Conservation (phyloP, 2,329 filamentous ascomycete species). For the Purpureocillium takamizusanense region DNA sequence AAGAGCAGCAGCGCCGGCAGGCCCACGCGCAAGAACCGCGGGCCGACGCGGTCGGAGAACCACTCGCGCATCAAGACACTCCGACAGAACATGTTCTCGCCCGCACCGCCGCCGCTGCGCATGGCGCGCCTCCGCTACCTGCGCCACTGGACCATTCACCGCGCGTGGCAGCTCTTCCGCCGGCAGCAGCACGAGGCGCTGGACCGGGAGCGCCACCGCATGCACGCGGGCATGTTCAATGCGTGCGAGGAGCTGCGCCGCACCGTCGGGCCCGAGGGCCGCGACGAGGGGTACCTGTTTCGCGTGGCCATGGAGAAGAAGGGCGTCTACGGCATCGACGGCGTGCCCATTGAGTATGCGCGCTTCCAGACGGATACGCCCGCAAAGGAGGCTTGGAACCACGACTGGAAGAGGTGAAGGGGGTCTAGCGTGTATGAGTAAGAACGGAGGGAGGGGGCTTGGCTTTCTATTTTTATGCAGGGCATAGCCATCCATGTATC, state of each 20-base stretch:
- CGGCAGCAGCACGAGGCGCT: conserved; percentile 56
- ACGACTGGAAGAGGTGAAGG: conserved; percentile 67
- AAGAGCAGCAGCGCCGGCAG: conserved; percentile 13
- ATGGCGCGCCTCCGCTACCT: conserved; percentile 82
- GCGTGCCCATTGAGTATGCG: conserved; percentile 87
- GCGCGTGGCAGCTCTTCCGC: conserved; percentile 80
- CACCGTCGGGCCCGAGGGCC: conserved; percentile 45
- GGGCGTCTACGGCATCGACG: conserved; percentile 62
- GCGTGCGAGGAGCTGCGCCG: conserved; percentile 78
- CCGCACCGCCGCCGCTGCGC: conserved; percentile 61
- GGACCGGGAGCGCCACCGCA: conserved; percentile 64
- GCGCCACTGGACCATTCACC: conserved; percentile 98
- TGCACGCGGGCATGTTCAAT: conserved; percentile 72
- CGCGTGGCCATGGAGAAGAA: conserved; percentile 86
- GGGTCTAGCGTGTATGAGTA: too few relatives aligned
- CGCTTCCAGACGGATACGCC: conserved; percentile 78
- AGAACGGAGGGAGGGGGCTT: too few relatives aligned
- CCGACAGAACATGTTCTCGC: conserved; percentile 38
- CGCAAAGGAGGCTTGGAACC: conserved; percentile 74
- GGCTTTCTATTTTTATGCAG: too few relatives aligned
- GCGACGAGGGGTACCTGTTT: conserved; percentile 66
- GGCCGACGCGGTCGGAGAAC: conserved; percentile 24
- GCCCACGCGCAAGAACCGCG: conserved; percentile 16
- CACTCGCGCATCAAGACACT: conserved; percentile 35
- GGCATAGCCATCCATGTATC: conserved; percentile 3